A percentile compares a stretch with the other conserved stretches of the same genome.
Conservation (phyloP, 768 basidiomycete genomes). For the Gymnopilus dilepis region DNA sequence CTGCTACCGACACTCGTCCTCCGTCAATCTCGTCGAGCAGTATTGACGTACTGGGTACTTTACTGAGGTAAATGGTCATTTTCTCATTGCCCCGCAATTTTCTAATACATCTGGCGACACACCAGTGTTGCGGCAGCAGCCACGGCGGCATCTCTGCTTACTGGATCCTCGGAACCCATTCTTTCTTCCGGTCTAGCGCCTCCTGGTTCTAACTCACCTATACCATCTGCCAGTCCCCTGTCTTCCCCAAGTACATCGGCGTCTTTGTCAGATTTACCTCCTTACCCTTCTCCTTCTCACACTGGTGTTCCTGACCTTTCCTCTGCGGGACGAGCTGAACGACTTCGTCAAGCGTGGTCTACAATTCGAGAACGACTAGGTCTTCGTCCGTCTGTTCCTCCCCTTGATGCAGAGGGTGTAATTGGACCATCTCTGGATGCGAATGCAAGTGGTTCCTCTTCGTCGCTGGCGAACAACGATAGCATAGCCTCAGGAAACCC, state of each 20-base stretch:
- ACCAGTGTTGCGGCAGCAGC: constrained; percentile 84
- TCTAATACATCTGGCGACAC: constrained; percentile 2
- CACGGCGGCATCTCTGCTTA: constrained; percentile 85
- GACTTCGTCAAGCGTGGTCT: constrained; percentile 72
- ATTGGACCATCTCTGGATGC: constrained; percentile 5
- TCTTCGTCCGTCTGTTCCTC: constrained; percentile 38
- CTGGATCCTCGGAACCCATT: constrained; percentile 70
- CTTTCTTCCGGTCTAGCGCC: constrained; percentile 60
- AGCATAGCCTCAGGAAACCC: constrained; percentile 19
- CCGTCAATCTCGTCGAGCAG: constrained; percentile 68
- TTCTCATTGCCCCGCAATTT: background rate
- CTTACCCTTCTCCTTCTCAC: constrained; percentile 44
- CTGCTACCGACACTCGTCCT: constrained; percentile 23
- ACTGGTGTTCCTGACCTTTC: constrained; percentile 39
- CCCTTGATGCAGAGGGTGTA: constrained; percentile 12
- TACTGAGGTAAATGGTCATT: constrained; percentile 64
- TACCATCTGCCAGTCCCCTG: constrained; percentile 2
- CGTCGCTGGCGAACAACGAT: constrained; percentile 9
- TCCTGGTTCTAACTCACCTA: constrained; percentile 26
- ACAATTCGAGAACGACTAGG: constrained; percentile 72
- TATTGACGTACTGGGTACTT: constrained; percentile 83
- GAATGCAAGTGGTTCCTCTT: background rate
- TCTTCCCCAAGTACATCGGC: constrained; percentile 42
- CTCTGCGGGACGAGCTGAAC: constrained; percentile 41
- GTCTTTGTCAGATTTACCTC: constrained; percentile 19